These are phyloP conservation scores for Candida sojae DNA, from an alignment of 1,139 yeast species.

Conservation along the genomic window DNA sequence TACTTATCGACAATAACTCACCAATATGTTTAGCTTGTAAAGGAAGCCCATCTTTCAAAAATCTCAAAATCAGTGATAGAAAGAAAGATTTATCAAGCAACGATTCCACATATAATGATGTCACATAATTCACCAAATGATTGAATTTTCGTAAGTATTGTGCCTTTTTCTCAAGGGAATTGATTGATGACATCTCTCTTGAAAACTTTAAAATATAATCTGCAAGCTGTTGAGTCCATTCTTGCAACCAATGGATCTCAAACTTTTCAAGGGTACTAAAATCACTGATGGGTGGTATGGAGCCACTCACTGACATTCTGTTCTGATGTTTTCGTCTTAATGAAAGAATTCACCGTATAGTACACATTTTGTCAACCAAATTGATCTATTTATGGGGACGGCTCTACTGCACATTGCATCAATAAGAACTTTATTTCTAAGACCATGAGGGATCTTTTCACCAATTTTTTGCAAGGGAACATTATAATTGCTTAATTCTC, in stretches of 20 bases:
- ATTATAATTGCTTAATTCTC: slow-evolving; percentile 68
- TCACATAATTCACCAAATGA: slow-evolving; percentile 60
- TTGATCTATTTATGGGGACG: slow-evolving; percentile 75
- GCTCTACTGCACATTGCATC: slow-evolving; percentile 68
- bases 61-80: slow-evolving; percentile 61
- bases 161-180: slow-evolving; percentile 31
- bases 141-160: slow-evolving; percentile 55
- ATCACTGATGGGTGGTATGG: slow-evolving; percentile 5
- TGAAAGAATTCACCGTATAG: slow-evolving; percentile 79
- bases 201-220: slow-evolving; percentile 59
- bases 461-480: slow-evolving; percentile 69
- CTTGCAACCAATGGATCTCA: slow-evolving; percentile 70
- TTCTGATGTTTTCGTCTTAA: slow-evolving; percentile 51
- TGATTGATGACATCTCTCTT: slow-evolving; percentile 32
- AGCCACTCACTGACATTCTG: slow-evolving; percentile 13
- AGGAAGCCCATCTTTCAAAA: slow-evolving; percentile 57
- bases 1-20: slow-evolving; percentile 15
- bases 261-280: slow-evolving; percentile 26
- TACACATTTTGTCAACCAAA: slow-evolving; percentile 90
- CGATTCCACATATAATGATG: slow-evolving; percentile 67
- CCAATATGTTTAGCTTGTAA: slow-evolving; percentile 28
- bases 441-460: slow-evolving; percentile 88
- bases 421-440: slow-evolving; percentile 67
- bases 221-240: slow-evolving; percentile 83
- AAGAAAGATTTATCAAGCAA: slow-evolving; percentile 64